phyloP scores from a whole-genome alignment of 306 rosid species.

The Trichosanthes cucumerina region DNA sequence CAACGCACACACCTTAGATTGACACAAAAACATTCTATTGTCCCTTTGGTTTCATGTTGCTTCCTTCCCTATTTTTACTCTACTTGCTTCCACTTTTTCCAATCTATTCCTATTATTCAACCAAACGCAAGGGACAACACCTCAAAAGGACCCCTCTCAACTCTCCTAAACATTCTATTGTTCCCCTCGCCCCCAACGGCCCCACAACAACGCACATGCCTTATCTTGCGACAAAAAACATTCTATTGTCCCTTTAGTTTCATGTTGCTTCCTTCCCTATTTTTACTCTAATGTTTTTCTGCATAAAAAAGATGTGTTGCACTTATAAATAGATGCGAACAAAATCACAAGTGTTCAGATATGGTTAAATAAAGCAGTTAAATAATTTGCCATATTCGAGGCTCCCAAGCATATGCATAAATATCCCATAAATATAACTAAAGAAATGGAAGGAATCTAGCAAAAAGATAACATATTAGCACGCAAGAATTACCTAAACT shows the following conservation, averaged over 20 bases:
- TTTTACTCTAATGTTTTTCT: neutral
- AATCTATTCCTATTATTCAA: neutral
- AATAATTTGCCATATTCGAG: neutral
- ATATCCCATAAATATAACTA: neutral
- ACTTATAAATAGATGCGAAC: too few species aligned
- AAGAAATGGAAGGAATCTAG: neutral
- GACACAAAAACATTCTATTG: too few species aligned
- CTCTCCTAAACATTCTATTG: too few species aligned
- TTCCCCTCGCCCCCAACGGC: too few species aligned
- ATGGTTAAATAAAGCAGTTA: neutral
- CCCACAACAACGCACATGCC: too few species aligned
- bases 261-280: too few species aligned
- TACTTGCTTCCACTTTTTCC: neutral
- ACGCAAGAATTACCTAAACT: conserved; percentile 52
- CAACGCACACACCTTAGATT: too few species aligned
- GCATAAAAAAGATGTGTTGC: neutral
- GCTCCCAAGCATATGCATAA: neutral
- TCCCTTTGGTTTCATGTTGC: neutral
- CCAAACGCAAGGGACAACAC: too few species aligned
- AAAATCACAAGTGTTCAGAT: neutral
- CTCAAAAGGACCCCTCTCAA: too few species aligned
- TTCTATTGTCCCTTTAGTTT: too few species aligned
- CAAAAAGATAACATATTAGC: conserved; percentile 3
- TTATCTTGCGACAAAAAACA: too few species aligned
- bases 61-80: neutral